Evolutionary conservation across 805 yeast species (phyloP).

Genomic region (Blastobotrys terrestris): DNA sequence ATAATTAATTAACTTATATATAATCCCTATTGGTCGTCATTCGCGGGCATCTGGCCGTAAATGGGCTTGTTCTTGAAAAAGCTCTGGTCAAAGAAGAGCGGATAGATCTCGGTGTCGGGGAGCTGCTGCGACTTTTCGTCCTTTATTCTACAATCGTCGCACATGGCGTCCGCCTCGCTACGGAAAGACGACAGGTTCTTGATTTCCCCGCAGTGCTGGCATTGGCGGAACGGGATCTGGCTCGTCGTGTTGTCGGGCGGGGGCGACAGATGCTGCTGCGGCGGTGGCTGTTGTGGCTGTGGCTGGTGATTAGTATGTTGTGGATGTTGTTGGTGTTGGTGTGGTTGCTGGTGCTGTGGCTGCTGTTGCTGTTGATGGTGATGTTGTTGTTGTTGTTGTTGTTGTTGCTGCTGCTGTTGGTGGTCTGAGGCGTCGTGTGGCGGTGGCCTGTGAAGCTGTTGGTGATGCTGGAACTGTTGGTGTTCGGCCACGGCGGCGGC

Average conservation of each 20-base stretch:
- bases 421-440: not conserved
- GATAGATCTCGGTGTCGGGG: not conserved
- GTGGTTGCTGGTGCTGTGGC: slow-evolving; percentile 4
- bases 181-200: not conserved
- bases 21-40: not conserved
- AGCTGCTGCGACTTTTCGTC: not conserved
- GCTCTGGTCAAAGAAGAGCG: not conserved
- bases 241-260: slow-evolving; percentile 21
- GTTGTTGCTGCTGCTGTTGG: not conserved
- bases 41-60: not conserved
- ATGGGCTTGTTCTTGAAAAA: not conserved
- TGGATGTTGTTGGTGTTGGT: slow-evolving; percentile 12
- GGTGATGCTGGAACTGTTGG: not conserved
- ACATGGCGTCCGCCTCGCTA: not conserved
- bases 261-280: slow-evolving; percentile 28
- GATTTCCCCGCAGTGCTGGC: not conserved
- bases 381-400: not conserved
- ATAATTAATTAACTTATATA: not conserved
- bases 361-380: not conserved
- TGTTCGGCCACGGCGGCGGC: not conserved
- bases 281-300: slow-evolving; percentile 9
- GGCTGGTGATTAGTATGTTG: slow-evolving; percentile 12
- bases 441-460: not conserved
- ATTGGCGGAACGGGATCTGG: slow-evolving; percentile 6
- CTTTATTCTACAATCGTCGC: not conserved